A percentile compares a stretch with the other conserved stretches of the same genome.
These are phyloP conservation scores for Prunus salicina DNA, from an alignment of 306 rosid genomes.

Conservation along the genomic window DNA sequence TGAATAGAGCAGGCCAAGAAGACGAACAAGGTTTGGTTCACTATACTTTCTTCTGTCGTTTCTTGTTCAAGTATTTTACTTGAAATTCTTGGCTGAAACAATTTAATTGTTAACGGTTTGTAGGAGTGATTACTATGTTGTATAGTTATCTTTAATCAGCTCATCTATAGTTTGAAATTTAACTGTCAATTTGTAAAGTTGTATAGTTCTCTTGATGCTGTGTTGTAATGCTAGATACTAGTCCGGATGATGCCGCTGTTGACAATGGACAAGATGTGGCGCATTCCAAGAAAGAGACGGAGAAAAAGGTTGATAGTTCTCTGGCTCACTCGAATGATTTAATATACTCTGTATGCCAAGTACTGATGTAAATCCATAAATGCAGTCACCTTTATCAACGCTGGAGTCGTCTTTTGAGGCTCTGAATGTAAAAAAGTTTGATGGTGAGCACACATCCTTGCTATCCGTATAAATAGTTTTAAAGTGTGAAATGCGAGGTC, in stretches of 20 bases:
- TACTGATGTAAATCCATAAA: conserved; percentile 26
- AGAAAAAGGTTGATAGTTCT: conserved; percentile 59
- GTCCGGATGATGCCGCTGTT: conserved; percentile 39
- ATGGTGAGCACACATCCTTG: conserved; percentile 60
- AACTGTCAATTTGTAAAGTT: too few relatives aligned
- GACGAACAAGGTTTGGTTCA: conserved; percentile 61
- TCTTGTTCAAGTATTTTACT: not conserved
- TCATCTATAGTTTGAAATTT: not conserved
- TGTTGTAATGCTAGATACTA: conserved; percentile 36
- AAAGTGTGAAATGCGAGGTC: conserved; percentile 20
- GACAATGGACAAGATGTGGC: conserved; percentile 53
- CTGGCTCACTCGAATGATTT: conserved; percentile 8
- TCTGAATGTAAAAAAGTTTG: conserved; percentile 88
- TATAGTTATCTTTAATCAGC: conserved; percentile 2
- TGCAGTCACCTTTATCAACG: conserved; percentile 95
- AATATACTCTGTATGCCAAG: conserved; percentile 19
- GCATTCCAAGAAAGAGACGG: conserved; percentile 49
- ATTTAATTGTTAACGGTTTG: not conserved
- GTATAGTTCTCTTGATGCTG: conserved; percentile 20
- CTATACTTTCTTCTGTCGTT: conserved; percentile 4
- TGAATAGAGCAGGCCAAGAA: conserved; percentile 95
- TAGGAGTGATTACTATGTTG: not conserved
- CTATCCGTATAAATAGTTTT: conserved; percentile 19
- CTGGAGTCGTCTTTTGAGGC: conserved; percentile 86
- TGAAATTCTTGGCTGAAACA: not conserved